Evolutionary conservation across 352 stramenopile genomes (phyloP), one percentile per base, ranked within the genome.

Genomic region (Phytopythium vexans): DNA sequence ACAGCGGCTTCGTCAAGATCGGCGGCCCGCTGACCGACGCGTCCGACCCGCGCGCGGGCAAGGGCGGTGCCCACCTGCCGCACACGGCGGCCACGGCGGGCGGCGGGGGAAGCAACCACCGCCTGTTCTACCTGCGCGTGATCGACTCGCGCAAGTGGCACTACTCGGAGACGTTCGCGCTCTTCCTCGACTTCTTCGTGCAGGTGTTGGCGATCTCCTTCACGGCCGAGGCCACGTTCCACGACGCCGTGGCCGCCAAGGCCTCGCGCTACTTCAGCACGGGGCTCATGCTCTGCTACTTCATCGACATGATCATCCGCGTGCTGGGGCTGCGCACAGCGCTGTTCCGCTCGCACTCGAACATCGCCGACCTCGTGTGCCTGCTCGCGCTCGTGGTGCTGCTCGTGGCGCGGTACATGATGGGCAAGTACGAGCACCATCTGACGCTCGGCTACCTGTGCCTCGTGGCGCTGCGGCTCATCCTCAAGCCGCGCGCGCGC

Each of bases 121-220:
- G 80, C 35, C 68, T 91, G n/a, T 91, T 91, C 54, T 90, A 75
- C 58, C 60, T 93, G 53, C 86, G 82, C 33, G 72, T 92, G 35
- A 87, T 93, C 60, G 86, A 95, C 64, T 92, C 82, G 49, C 83
- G 86, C 64, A 92, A 92, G 61, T 95, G 86, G 82, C 86, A 95
- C 60, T 94, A 95, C 66, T 81, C 72, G 49, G 82, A 94, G 60
- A 89, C 83, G 3, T 89, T 93, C 46, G 75, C 80, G 57, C 75
- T 93, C 31, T 94, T 92, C 51, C 56, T 92, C 44, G 86, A 95
- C 70, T 95, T 95, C 45, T 85, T 92, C 49, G 77, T 86, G 41
- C 86, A 95, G 64, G 66, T 95, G 37, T 54, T 93, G 35, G 72
- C 83, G 47, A 73, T 95, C 45, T 88, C 86, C 46, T 95, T 95